Percentiles rank a stretch among this genome's conserved stretches.
Conservation (phyloP, 345 rosid species). For the Eucalyptus sp. region DNA sequence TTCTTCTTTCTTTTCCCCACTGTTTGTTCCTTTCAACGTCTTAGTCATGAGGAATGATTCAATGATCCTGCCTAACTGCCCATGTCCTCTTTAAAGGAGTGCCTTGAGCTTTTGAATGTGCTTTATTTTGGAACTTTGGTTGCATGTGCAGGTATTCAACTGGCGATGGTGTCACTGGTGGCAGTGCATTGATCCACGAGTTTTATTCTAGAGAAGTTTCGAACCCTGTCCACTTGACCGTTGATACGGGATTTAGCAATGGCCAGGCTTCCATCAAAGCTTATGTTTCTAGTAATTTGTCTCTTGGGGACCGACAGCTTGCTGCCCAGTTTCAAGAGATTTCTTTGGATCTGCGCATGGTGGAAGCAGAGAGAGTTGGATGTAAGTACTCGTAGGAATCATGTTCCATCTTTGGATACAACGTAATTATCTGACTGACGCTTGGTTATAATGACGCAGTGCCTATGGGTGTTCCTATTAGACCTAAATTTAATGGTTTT, state of each 20-base stretch:
- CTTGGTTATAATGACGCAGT: not conserved
- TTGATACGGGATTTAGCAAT: constrained; percentile 72
- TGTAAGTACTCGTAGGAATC: constrained; percentile 38
- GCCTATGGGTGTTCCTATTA: not conserved
- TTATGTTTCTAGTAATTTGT: constrained; percentile 57
- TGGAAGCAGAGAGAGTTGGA: constrained; percentile 93
- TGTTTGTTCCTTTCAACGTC: not conserved
- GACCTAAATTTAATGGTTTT: not conserved
- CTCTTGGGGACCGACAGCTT: constrained; percentile 76
- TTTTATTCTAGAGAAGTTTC: constrained; percentile 82
- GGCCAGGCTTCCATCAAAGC: constrained; percentile 83
- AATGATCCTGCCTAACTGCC: not conserved
- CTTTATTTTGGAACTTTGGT: not conserved
- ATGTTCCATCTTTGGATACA: not conserved
- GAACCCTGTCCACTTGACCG: constrained; percentile 83
- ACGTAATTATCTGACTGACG: not conserved
- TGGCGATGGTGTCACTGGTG: constrained; percentile 83
- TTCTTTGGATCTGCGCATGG: constrained; percentile 90
- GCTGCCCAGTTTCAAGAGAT: constrained; percentile 97
- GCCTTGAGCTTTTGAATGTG: not conserved
- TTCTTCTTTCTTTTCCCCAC: not conserved
- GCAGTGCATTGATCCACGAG: constrained; percentile 89
- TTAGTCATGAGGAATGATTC: not conserved
- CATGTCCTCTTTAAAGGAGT: not conserved
- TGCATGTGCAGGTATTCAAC: constrained; percentile 70